These are phyloP conservation scores for Alternaria sp. DNA, from an alignment of 2,329 filamentous ascomycete species.

Conservation along the genomic window DNA sequence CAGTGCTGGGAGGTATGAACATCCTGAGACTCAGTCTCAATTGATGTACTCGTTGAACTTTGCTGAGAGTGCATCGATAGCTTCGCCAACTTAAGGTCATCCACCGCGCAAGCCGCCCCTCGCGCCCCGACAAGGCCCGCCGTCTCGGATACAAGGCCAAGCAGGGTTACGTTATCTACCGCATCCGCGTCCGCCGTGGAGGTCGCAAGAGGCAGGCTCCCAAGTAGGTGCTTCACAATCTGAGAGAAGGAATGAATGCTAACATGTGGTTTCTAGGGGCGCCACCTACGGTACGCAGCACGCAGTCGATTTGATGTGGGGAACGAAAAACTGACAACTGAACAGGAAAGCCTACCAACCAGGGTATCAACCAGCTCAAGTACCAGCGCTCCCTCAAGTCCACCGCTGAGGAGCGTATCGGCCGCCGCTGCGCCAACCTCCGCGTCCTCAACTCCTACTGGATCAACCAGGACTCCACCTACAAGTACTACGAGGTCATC, in stretches of 20 bases:
- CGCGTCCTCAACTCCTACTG: constrained; percentile 99
- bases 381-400: constrained; percentile 99
- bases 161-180: constrained; percentile 99
- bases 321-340: constrained; percentile 32
- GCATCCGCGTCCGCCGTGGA: constrained; percentile 96
- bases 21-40: constrained; percentile 39
- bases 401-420: constrained; percentile 99
- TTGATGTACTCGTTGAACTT: constrained; percentile 96
- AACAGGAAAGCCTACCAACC: constrained; percentile 99
- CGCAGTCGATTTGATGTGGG: constrained; percentile 7
- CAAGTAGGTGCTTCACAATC: constrained; percentile 61
- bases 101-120: constrained; percentile 97
- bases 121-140: constrained; percentile 99
- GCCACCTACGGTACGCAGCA: constrained; percentile 88
- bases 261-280: constrained; percentile 65
- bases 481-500: constrained; percentile 99
- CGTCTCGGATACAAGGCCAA: constrained; percentile 99
- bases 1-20: constrained; percentile 91
- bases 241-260: constrained; percentile 25
- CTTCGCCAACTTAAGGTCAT: constrained; percentile 99
- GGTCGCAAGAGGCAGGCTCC: constrained; percentile 95
- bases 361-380: constrained; percentile 99
- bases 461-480: constrained; percentile 99
- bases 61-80: constrained; percentile 99
- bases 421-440: constrained; percentile 97